phyloP scores from a whole-genome alignment of 169 alveolate species.

The Plasmodium inui region DNA sequence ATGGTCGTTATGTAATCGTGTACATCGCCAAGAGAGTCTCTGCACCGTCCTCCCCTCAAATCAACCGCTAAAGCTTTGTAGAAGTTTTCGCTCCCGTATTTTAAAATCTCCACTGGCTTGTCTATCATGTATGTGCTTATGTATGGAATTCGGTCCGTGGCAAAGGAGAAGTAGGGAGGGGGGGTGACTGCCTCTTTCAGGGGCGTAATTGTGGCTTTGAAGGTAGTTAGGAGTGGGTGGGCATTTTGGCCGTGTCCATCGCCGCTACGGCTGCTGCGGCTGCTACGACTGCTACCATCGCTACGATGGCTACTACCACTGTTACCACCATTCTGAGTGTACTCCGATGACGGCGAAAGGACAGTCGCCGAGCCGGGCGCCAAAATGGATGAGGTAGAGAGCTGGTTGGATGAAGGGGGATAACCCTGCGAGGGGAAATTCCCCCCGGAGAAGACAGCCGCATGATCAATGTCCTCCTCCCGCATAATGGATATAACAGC shows the following conservation, averaged over 20 bases:
- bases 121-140: conserved; percentile 61
- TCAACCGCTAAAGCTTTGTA: conserved; percentile 70
- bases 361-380: not conserved
- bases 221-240: not conserved
- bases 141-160: conserved; percentile 29
- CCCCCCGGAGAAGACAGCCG: not conserved
- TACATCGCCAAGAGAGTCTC: conserved; percentile 40
- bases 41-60: conserved; percentile 70
- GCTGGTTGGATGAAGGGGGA: not conserved
- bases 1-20: conserved; percentile 62
- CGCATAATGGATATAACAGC: not conserved
- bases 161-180: conserved; percentile 9
- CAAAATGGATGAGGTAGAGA: not conserved
- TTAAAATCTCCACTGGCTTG: conserved; percentile 61
- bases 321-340: not conserved
- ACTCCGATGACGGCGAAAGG: not conserved
- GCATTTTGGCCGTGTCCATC: not conserved
- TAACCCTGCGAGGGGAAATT: not conserved
- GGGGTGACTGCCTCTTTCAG: not conserved
- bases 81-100: conserved; percentile 36
- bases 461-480: not conserved
- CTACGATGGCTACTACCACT: not conserved
- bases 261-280: not conserved
- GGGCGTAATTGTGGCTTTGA: not conserved
- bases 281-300: not conserved